A percentile compares a stretch with the other conserved stretches of the same genome.
phyloP scores from a whole-genome alignment of 805 yeast species.

The Isabelozyma heimii region DNA sequence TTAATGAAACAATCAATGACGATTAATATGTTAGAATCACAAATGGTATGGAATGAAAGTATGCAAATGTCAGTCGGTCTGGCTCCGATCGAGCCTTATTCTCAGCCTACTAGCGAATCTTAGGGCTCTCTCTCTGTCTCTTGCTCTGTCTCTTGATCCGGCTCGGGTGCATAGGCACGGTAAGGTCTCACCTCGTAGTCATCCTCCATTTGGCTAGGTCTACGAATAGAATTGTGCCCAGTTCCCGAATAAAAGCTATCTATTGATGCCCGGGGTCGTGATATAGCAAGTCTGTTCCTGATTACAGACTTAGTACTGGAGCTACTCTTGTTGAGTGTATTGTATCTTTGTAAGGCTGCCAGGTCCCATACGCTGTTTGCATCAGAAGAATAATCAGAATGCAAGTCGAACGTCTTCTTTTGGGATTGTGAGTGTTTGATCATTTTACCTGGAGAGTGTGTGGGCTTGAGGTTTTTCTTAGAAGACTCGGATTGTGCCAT shows the following conservation, averaged over 20 bases:
- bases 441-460: no score
- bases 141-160: not conserved
- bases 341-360: not conserved
- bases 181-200: not conserved
- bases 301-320: not conserved
- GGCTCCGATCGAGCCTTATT: no score
- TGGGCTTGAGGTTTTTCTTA: no score
- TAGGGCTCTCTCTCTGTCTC: not conserved
- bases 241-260: not conserved
- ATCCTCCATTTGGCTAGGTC: not conserved
- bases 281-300: not conserved
- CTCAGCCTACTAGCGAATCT: no score
- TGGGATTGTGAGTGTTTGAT: not conserved
- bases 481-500: no score
- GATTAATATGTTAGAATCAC: no score
- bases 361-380: not conserved
- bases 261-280: not conserved
- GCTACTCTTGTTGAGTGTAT: not conserved
- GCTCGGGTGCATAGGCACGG: not conserved
- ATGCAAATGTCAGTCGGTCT: not conserved
- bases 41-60: not conserved
- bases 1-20: not conserved
- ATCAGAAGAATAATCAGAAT: not conserved
- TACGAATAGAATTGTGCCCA: not conserved
- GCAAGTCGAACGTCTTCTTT: not conserved